These are phyloP conservation scores for Gossypium ekmanianum DNA, from an alignment of 345 rosid species.

Conservation along the genomic window DNA sequence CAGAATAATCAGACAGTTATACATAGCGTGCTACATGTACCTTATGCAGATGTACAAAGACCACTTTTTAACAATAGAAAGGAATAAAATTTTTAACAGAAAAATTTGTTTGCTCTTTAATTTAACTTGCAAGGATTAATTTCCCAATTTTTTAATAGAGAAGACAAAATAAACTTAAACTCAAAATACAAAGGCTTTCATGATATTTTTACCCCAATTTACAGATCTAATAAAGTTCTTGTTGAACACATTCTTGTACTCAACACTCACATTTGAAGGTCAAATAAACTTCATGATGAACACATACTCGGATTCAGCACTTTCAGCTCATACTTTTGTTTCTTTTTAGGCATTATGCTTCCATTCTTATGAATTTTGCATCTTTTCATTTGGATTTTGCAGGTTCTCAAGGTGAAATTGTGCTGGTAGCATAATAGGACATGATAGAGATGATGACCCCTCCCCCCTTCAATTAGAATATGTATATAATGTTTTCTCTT, in stretches of 20 bases:
- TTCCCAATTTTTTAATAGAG: too few relatives aligned
- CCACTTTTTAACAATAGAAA: too few relatives aligned
- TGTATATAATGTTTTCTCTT: conserved; percentile 27
- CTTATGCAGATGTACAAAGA: too few relatives aligned
- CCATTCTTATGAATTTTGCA: background rate
- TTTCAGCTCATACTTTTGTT: background rate
- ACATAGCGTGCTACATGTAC: fast-evolving
- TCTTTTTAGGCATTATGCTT: background rate
- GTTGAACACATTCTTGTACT: background rate
- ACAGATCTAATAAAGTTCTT: background rate
- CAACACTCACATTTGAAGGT: background rate
- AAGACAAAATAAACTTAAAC: too few relatives aligned
- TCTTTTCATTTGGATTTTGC: conserved; percentile 14
- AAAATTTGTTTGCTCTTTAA: too few relatives aligned
- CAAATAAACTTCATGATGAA: background rate
- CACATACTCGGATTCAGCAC: background rate
- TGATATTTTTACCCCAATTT: too few relatives aligned
- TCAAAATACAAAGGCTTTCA: too few relatives aligned
- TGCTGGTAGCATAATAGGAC: conserved; percentile 33
- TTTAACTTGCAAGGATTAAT: too few relatives aligned
- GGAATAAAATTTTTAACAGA: too few relatives aligned
- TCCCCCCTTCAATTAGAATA: background rate
- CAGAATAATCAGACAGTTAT: too few relatives aligned
- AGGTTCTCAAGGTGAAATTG: conserved; percentile 48
- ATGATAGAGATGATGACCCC: conserved; percentile 11